Conservation (phyloP, 192 early-diverging fungal genomes). For the Coemansia sp. region DNA sequence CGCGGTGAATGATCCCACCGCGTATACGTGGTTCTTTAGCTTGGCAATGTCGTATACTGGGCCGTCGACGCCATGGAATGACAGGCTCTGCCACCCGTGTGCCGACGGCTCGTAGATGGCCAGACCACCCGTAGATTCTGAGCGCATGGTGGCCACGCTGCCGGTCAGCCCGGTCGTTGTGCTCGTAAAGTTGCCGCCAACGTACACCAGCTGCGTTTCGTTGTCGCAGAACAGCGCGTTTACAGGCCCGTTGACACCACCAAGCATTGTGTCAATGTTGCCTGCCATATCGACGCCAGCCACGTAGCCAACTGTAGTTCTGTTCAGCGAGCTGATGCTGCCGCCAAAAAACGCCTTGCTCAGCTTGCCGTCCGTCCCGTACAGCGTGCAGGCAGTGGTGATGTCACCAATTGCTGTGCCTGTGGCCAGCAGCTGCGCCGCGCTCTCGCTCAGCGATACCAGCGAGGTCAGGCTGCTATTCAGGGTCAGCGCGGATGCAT, state of each 20-base stretch:
- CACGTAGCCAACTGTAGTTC: conserved; percentile 26
- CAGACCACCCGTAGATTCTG: conserved; percentile 24
- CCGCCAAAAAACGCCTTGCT: conserved; percentile 39
- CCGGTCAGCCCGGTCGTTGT: conserved; percentile 13
- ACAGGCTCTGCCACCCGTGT: conserved; percentile 51
- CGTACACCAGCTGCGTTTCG: conserved; percentile 31
- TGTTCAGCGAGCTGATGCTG: conserved; percentile 27
- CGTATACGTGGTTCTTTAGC: conserved; percentile 52
- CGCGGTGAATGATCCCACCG: conserved; percentile 62
- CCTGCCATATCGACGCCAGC: conserved; percentile 22
- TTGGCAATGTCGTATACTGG: conserved; percentile 56
- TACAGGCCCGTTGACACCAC: conserved; percentile 43
- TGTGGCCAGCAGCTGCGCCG: conserved; percentile 19
- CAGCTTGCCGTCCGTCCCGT: conserved; percentile 24
- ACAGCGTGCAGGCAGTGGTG: conserved; percentile 29
- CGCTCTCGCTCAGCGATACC: conserved; percentile 26
- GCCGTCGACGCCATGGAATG: conserved; percentile 66
- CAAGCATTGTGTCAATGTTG: conserved; percentile 21
- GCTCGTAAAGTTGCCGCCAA: conserved; percentile 48
- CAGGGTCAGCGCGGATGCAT: conserved; percentile 21
- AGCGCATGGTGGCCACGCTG: conserved; percentile 23
- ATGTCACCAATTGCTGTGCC: conserved; percentile 25
- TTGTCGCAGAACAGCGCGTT: conserved; percentile 45
- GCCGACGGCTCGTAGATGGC: conserved; percentile 22
- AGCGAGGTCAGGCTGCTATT: conserved; percentile 30